These are phyloP conservation scores for Schizophyllum amplum DNA, from an alignment of 1,284 basidiomycete species.

Conservation along the genomic window DNA sequence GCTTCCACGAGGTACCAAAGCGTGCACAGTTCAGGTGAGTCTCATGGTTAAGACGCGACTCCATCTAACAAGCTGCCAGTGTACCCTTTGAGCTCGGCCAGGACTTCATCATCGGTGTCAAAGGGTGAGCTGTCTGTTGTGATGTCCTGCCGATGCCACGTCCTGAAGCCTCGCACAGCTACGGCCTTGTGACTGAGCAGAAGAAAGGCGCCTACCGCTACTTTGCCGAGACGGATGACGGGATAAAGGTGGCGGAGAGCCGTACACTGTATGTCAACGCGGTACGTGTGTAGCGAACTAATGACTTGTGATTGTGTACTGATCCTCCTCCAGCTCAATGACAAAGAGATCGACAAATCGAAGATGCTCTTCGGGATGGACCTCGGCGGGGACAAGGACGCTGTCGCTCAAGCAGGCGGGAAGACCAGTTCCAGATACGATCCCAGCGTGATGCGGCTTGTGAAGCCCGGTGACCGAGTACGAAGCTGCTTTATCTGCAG, in stretches of 20 bases:
- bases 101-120: constrained; percentile 82
- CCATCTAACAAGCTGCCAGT: constrained; percentile 39
- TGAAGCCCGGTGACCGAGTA: constrained; percentile 45
- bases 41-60: not conserved
- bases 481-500: constrained; percentile 18
- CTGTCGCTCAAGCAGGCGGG: constrained; percentile 21
- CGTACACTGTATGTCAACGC: constrained; percentile 75
- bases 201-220: constrained; percentile 75
- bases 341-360: constrained; percentile 41
- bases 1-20: constrained; percentile 82
- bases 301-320: not conserved
- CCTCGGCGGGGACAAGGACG: constrained; percentile 39
- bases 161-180: constrained; percentile 36
- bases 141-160: constrained; percentile 5
- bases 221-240: constrained; percentile 72
- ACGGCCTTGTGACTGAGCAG: constrained; percentile 81
- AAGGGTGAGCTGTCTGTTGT: constrained; percentile 51
- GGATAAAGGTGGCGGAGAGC: constrained; percentile 64
- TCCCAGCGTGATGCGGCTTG: constrained; percentile 30
- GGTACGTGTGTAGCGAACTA: constrained; percentile 31
- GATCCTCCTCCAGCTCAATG: not conserved
- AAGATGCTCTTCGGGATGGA: constrained; percentile 58
- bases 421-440: constrained; percentile 23
- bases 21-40: constrained; percentile 41
- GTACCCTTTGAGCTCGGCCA: constrained; percentile 76